A percentile compares a stretch with the other conserved stretches of the same genome.
Conservation (phyloP, 1,284 basidiomycete species). For the Tilletia indica region DNA sequence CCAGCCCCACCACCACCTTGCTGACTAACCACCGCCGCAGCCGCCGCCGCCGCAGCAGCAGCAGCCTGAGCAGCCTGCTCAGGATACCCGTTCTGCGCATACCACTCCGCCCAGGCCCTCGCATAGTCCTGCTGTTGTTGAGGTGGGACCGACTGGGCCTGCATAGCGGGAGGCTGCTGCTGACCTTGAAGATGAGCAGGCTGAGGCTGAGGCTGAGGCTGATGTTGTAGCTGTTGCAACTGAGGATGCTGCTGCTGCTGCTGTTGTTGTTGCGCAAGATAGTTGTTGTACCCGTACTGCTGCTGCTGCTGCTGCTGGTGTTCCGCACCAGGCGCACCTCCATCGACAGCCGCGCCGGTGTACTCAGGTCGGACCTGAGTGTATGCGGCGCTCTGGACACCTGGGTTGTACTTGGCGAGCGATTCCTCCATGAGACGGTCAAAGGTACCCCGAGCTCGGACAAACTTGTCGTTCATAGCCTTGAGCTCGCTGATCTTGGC, state of each 20-base stretch:
- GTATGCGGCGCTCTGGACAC: conserved; percentile 25
- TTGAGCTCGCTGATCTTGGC: conserved; percentile 66
- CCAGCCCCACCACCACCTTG: too few relatives aligned
- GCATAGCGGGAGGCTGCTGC: neutral
- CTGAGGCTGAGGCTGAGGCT: conserved; percentile 18
- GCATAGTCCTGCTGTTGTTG: conserved; percentile 26
- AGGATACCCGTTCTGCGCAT: conserved; percentile 22
- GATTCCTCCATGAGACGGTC: conserved; percentile 89
- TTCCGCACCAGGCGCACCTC: neutral
- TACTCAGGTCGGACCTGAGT: conserved; percentile 24
- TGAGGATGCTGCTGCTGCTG: conserved; percentile 29
- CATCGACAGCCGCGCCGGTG: conserved; percentile 19
- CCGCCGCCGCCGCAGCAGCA: conserved; percentile 19
- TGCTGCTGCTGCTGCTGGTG: conserved; percentile 23
- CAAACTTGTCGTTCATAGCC: conserved; percentile 84
- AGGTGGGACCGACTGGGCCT: neutral
- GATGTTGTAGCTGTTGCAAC: conserved; percentile 15
- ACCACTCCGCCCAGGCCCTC: conserved; percentile 22
- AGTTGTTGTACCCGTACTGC: conserved; percentile 10
- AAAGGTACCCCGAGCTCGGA: conserved; percentile 76
- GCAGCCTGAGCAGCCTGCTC: conserved; percentile 20
- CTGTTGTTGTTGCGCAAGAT: neutral
- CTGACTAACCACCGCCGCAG: conserved; percentile 15
- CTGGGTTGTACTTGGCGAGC: conserved; percentile 66
- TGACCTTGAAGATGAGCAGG: neutral